These are phyloP conservation scores for Anacardium occidentale DNA, from an alignment of 345 rosid genomes.

Conservation along the genomic window DNA sequence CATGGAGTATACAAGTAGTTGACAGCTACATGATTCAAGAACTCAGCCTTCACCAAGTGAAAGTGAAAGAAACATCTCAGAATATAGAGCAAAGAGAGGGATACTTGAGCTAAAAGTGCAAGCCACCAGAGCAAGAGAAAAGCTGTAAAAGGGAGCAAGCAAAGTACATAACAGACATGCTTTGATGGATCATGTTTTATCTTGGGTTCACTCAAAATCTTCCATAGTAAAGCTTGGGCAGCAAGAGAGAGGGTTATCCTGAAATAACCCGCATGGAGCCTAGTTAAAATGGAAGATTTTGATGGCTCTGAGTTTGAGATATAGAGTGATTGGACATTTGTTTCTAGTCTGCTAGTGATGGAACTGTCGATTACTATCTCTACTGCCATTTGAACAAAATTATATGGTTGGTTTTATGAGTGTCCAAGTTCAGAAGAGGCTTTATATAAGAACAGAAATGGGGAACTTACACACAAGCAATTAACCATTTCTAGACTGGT, in stretches of 20 bases:
- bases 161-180: slow-evolving; percentile 13
- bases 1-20: slow-evolving; percentile 69
- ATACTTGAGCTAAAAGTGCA: slow-evolving; percentile 21
- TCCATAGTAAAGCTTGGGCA: slow-evolving; percentile 47
- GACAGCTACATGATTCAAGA: slow-evolving; percentile 49
- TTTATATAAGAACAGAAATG: too few species aligned
- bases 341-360: neutral
- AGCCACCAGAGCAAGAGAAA: slow-evolving; percentile 39
- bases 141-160: slow-evolving; percentile 21
- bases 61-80: slow-evolving; percentile 35
- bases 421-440: too few species aligned
- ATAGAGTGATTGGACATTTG: neutral
- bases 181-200: slow-evolving; percentile 5
- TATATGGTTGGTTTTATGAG: too few species aligned
- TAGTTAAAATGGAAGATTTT: slow-evolving; percentile 30
- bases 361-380: slow-evolving; percentile 18
- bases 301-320: slow-evolving; percentile 3
- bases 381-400: neutral
- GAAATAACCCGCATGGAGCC: slow-evolving; percentile 47
- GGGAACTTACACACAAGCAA: neutral
- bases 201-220: slow-evolving; percentile 26
- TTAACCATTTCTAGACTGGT: neutral
- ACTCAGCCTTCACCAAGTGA: slow-evolving; percentile 44
- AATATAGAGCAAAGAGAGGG: slow-evolving; percentile 27
- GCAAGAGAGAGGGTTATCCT: slow-evolving; percentile 38